phyloP scores from a whole-genome alignment of 441 rosid genomes.

The Arabidopsis lyrata region DNA sequence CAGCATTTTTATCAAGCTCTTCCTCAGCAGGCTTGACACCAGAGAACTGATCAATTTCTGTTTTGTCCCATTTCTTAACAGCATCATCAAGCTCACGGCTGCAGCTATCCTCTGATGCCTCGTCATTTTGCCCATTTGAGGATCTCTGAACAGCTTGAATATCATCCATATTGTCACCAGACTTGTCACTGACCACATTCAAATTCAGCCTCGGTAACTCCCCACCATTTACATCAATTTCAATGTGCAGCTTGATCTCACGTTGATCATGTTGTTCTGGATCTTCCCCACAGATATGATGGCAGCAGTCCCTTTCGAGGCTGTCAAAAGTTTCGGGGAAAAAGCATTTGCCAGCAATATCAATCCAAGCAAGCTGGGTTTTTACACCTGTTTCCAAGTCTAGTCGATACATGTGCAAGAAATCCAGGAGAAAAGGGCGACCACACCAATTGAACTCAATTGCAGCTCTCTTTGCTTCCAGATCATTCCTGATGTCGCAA shows the following conservation, averaged over 20 bases:
- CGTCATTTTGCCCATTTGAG: slow-evolving; percentile 34
- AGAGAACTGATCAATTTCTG: slow-evolving; percentile 14
- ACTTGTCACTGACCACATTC: slow-evolving; percentile 71
- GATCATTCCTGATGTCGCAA: slow-evolving; percentile 59
- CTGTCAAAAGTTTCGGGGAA: slow-evolving; percentile 70
- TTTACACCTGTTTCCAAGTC: slow-evolving; percentile 71
- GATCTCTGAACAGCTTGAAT: slow-evolving; percentile 44
- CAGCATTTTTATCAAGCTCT: slow-evolving; percentile 50
- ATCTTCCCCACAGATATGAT: slow-evolving; percentile 45
- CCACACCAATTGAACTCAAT: slow-evolving; percentile 63
- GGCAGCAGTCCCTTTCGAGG: slow-evolving; percentile 49
- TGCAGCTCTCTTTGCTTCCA: slow-evolving; percentile 68
- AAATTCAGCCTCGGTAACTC: slow-evolving; percentile 56
- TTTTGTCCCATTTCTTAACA: slow-evolving; percentile 52
- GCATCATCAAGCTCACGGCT: slow-evolving; percentile 41
- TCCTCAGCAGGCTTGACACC: slow-evolving; percentile 41
- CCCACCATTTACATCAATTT: slow-evolving; percentile 73
- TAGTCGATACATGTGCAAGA: slow-evolving; percentile 79
- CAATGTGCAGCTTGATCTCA: slow-evolving; percentile 86
- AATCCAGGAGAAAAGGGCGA: slow-evolving; percentile 65
- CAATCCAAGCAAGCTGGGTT: slow-evolving; percentile 92
- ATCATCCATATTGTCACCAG: slow-evolving; percentile 57
- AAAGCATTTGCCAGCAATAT: slow-evolving; percentile 76
- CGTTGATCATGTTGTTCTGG: slow-evolving; percentile 48
- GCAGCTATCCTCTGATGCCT: slow-evolving; percentile 54